Evolutionary conservation across 768 basidiomycete genomes (phyloP).

Genomic region (Tylopilus vinaceipallidus): DNA sequence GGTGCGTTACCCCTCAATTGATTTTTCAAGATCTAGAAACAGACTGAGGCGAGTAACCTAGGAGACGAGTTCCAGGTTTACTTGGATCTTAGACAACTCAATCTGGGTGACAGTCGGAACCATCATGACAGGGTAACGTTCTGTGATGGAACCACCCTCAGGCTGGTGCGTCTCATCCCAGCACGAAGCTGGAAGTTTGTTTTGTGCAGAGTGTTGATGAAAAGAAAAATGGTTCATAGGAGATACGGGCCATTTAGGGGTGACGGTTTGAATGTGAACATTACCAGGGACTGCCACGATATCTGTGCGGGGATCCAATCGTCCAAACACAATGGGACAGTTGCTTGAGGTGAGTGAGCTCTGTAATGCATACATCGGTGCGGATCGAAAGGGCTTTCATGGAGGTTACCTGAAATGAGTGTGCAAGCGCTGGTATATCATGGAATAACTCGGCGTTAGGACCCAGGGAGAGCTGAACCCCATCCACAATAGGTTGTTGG

Average conservation of each 20-base stretch:
- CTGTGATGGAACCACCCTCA: not conserved
- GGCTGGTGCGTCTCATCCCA: not conserved
- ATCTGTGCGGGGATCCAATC: not conserved
- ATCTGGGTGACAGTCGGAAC: not conserved
- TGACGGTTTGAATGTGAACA: not conserved
- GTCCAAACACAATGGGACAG: not conserved
- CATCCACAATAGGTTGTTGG: not conserved
- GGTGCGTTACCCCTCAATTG: not conserved
- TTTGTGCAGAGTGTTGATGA: not conserved
- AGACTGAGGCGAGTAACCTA: not conserved
- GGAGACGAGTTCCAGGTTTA: not conserved
- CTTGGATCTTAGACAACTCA: not conserved
- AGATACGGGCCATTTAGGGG: not conserved
- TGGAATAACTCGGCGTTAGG: not conserved
- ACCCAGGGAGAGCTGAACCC: not conserved
- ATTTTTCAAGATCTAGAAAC: not conserved
- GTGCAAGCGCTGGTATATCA: not conserved
- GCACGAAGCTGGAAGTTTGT: not conserved
- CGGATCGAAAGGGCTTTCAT: not conserved
- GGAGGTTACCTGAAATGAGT: slow-evolving; percentile 1
- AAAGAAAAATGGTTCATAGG: not conserved
- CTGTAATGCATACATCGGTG: slow-evolving; percentile 1
- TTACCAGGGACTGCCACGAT: not conserved
- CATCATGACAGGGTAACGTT: not conserved
- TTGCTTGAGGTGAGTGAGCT: not conserved